Evolutionary conservation across 352 stramenopile genomes (phyloP).

Genomic region (Phytopythium oedochilum): DNA sequence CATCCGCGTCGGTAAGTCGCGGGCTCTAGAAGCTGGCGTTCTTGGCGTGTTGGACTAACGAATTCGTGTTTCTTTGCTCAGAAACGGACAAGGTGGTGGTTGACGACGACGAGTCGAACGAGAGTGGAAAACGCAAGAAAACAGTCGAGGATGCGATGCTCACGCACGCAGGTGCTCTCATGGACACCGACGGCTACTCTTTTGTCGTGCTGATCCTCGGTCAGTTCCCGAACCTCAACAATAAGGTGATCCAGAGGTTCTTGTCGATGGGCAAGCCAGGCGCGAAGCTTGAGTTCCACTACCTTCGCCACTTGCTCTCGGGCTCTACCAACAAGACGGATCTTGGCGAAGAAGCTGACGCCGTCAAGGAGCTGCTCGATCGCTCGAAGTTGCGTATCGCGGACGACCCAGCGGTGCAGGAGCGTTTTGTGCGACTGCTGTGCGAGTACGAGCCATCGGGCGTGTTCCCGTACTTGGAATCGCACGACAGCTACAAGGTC

Average conservation of each 20-base stretch:
- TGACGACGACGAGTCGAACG: constrained; percentile 32
- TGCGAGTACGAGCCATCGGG: constrained; percentile 75
- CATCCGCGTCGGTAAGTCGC: constrained; percentile 57
- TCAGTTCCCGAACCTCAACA: constrained; percentile 83
- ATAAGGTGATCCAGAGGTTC: constrained; percentile 83
- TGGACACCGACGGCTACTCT: constrained; percentile 86
- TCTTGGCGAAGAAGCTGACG: constrained; percentile 63
- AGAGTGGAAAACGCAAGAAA: constrained; percentile 43
- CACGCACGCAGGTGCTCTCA: constrained; percentile 64
- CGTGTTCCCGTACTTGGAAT: constrained; percentile 79
- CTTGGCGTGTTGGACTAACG: background rate
- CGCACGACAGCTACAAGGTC: constrained; percentile 86
- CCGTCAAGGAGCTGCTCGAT: constrained; percentile 77
- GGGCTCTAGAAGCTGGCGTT: background rate
- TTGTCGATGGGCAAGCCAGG: constrained; percentile 74
- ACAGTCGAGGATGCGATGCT: constrained; percentile 78
- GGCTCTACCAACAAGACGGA: constrained; percentile 34
- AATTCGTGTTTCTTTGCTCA: background rate
- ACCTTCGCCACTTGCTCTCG: constrained; percentile 74
- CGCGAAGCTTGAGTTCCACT: constrained; percentile 75
- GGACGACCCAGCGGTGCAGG: constrained; percentile 77
- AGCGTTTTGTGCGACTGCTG: constrained; percentile 75
- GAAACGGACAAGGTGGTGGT: constrained; percentile 39
- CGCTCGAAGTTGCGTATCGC: constrained; percentile 76
- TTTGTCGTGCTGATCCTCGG: constrained; percentile 87